Base-by-base conservation (phyloP, 2,329 filamentous ascomycete genomes). In the Aureobasidium sp. region DNA sequence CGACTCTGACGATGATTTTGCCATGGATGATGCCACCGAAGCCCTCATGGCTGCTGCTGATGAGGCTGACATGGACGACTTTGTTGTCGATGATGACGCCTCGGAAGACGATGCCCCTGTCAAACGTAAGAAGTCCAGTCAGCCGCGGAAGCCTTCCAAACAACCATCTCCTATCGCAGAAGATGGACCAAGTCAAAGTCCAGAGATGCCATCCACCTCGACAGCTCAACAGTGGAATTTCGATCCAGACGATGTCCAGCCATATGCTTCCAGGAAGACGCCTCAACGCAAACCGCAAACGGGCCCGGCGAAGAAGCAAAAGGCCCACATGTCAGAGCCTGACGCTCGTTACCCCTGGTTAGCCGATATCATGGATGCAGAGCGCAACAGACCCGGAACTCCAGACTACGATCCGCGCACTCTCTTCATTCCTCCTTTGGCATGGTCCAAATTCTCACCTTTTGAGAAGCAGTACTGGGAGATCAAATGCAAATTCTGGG, bases 381-480 rank as follows among this genome's bases (percentile, higher is more conserved):
- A 97, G 69, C 86, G 87, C 59, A 87, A 96, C 69, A 83, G 87
- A 0, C 84, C 84, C 0, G 87, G 84, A 10, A 86, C 97, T 73
- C 88, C 92, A 0, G 93, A 99, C 62, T 96, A 93, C 69, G 92
- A 99, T 69, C 90, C 91, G 9, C 84, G 90, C 24, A 95, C 92
- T 0, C 82, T 99, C n/a, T 96, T 87, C 73, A 88, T 99, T 37
- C 94, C 94, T 0, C 89, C 90, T 0, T 72, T 80, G 37, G 90
- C 91, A 0, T 96, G 87, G 86, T 77, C 78, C 34, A 87, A 89
- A 29, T 97, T 99, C 72, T 95, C 92, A 0, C 84, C 93, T 0
- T 99, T 99, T 67, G 94, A 99, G 76, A 95, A 92, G 74, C 94
- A 99, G 72, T 99, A 99, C 74, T 99, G 94, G 94, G 91, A 96